A percentile compares a stretch with the other conserved stretches of the same genome.
Conservation (phyloP, 352 stramenopile species). For the Plasmopara muralis region DNA sequence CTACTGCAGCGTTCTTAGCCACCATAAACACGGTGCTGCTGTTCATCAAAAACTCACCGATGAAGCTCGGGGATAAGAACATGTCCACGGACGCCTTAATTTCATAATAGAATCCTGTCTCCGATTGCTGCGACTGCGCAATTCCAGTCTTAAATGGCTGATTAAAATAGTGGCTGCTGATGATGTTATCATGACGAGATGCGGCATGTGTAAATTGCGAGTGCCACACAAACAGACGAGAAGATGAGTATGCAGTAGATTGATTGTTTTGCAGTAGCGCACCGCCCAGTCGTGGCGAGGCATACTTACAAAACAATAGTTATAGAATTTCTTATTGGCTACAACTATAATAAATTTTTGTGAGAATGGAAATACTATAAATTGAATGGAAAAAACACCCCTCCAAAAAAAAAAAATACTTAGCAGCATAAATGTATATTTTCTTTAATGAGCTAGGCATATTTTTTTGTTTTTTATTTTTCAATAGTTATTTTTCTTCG, state of each 20-base stretch:
- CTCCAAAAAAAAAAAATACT: too few species aligned
- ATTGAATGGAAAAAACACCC: too few species aligned
- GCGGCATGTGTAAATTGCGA: slow-evolving; percentile 20
- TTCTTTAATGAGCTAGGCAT: too few species aligned
- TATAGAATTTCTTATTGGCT: too few species aligned
- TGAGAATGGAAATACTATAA: too few species aligned
- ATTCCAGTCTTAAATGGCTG: slow-evolving; percentile 38
- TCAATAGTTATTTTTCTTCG: too few species aligned
- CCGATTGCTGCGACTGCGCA: slow-evolving; percentile 57
- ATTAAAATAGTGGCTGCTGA: slow-evolving; percentile 44
- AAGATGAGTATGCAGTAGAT: slow-evolving; percentile 19
- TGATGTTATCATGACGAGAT: slow-evolving; percentile 41
- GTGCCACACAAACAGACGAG: too few species aligned
- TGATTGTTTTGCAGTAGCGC: slow-evolving; percentile 11
- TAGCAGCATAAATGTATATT: too few species aligned
- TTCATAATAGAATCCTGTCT: slow-evolving; percentile 79
- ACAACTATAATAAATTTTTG: too few species aligned
- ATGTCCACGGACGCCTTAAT: too few species aligned
- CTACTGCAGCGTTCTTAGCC: slow-evolving; percentile 66
- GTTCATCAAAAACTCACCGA: slow-evolving; percentile 47
- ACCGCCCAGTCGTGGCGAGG: slow-evolving; percentile 14
- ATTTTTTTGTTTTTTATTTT: too few species aligned
- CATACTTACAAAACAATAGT: too few species aligned
- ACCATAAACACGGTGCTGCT: slow-evolving; percentile 58
- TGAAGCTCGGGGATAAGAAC: slow-evolving; percentile 56